Conservation (phyloP, 108 stramenopile genomes). For the Thalassiosira profunda region DNA sequence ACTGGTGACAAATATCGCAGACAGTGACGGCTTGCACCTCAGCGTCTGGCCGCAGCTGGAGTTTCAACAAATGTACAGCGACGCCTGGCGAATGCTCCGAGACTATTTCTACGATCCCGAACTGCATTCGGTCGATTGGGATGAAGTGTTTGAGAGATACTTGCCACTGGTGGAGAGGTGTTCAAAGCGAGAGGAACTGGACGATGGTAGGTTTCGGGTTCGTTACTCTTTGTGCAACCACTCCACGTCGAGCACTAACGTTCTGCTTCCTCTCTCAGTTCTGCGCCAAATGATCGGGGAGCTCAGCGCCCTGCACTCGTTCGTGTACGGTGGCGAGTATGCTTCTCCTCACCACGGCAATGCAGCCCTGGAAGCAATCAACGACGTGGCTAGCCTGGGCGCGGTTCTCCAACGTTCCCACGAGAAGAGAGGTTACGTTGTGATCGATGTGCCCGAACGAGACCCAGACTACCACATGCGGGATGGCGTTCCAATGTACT, state of each 20-base stretch:
- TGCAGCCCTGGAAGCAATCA: background rate
- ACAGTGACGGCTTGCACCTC: conserved; percentile 31
- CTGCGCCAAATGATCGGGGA: conserved; percentile 79
- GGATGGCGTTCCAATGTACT: conserved; percentile 60
- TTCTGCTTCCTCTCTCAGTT: too few species aligned
- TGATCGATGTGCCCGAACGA: conserved; percentile 53
- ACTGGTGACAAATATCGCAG: conserved; percentile 58
- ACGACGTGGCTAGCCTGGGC: conserved; percentile 70
- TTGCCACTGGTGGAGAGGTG: conserved; percentile 61
- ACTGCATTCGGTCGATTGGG: conserved; percentile 71
- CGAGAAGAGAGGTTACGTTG: conserved; percentile 68
- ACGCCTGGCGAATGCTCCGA: conserved; percentile 75
- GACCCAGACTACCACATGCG: conserved; percentile 75
- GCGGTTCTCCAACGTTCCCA: conserved; percentile 54
- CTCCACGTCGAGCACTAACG: too few species aligned
- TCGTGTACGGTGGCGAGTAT: conserved; percentile 83
- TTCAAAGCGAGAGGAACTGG: conserved; percentile 72
- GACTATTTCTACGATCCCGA: conserved; percentile 77
- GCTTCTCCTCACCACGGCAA: conserved; percentile 45
- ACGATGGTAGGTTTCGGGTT: too few species aligned
- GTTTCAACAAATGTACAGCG: conserved; percentile 74
- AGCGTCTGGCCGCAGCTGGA: conserved; percentile 73
- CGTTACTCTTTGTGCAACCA: too few species aligned
- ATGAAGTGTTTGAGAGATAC: conserved; percentile 61
- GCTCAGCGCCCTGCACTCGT: conserved; percentile 77